Conservation (phyloP, 352 stramenopile species). For the Globisporangium cystogenes region DNA sequence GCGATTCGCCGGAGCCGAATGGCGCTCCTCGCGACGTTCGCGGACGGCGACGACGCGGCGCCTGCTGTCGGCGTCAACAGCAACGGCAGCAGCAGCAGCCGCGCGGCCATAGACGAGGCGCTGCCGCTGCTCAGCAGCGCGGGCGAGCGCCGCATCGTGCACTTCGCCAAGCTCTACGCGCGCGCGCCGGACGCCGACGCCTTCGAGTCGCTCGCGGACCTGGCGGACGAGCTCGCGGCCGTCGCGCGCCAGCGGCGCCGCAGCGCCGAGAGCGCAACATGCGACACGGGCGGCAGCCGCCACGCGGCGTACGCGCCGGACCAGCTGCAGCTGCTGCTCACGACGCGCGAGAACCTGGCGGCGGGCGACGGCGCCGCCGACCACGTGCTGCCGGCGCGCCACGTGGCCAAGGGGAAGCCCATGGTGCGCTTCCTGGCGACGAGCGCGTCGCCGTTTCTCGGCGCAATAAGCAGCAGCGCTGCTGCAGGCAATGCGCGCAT, state of each 20-base stretch:
- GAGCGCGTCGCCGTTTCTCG: constrained; percentile 53
- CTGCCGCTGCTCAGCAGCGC: constrained; percentile 10
- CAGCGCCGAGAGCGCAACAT: constrained; percentile 15
- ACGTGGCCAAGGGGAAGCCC: constrained; percentile 56
- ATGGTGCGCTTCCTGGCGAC: constrained; percentile 66
- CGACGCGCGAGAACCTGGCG: constrained; percentile 34
- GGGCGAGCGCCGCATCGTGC: constrained; percentile 19
- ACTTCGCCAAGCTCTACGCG: constrained; percentile 67
- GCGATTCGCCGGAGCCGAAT: background rate
- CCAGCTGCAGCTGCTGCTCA: constrained; percentile 59
- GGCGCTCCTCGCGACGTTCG: background rate
- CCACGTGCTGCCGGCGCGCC: constrained; percentile 23
- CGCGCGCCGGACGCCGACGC: constrained; percentile 49
- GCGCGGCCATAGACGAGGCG: background rate
- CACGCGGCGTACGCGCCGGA: constrained; percentile 39
- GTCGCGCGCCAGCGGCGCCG: constrained; percentile 26
- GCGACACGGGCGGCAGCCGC: constrained; percentile 9
- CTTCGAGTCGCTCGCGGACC: constrained; percentile 38
- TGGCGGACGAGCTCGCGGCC: constrained; percentile 50
- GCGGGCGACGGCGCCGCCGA: constrained; percentile 31
- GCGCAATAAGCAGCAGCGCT: constrained; percentile 12
- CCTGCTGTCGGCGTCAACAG: background rate
- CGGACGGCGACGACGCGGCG: background rate
- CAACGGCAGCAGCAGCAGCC: background rate
- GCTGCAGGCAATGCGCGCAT: background rate